Percentiles rank a stretch among this genome's conserved stretches.
Evolutionary conservation across 225 moss, liverwort and hornwort genomes (phyloP).

Genomic region (Rhytidiadelphus loreus): DNA sequence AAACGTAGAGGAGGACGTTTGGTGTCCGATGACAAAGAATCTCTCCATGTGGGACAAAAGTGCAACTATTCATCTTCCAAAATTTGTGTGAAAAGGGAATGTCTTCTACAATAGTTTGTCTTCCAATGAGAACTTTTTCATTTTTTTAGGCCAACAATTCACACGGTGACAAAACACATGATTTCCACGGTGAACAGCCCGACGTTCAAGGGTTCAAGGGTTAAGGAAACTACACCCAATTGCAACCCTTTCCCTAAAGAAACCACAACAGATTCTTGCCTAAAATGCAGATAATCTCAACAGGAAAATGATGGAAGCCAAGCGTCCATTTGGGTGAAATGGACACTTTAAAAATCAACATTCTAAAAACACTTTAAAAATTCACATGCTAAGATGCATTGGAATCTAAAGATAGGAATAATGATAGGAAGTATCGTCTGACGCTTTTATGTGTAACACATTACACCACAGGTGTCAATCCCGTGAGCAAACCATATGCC

Average conservation of each 20-base stretch:
- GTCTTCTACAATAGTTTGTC: too few species aligned
- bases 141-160: too few species aligned
- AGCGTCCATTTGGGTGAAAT: background rate
- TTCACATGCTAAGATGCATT: background rate
- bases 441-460: background rate
- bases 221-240: background rate
- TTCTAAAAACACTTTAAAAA: background rate
- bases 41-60: too few species aligned
- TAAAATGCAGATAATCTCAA: background rate
- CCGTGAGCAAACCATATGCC: background rate
- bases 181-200: too few species aligned
- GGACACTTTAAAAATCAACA: background rate
- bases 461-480: background rate
- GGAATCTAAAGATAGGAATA: background rate
- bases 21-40: too few species aligned
- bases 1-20: too few species aligned
- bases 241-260: background rate
- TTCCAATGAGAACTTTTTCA: too few species aligned
- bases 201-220: too few species aligned
- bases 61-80: too few species aligned
- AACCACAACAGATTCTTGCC: background rate
- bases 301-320: background rate
- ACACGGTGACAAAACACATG: too few species aligned
- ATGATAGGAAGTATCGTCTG: background rate
- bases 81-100: too few species aligned